phyloP scores from a whole-genome alignment of 225 moss, liverwort and hornwort species.

The Thuidium tamariscinum region DNA sequence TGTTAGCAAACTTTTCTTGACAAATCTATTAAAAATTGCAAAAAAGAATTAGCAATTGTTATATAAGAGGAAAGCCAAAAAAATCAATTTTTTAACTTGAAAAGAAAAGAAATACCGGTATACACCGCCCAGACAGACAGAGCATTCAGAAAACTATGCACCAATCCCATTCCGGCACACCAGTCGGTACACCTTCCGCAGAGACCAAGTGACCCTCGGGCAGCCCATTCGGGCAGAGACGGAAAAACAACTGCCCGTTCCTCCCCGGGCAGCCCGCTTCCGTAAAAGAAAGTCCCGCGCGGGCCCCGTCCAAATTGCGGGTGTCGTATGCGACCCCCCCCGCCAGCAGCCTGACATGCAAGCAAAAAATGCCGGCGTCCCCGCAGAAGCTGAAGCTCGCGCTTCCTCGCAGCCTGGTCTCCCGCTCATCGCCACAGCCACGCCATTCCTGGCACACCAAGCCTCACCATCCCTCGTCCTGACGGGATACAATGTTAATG shows the following conservation, averaged over 20 bases:
- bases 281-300: background rate
- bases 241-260: background rate
- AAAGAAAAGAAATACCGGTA: background rate
- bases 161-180: background rate
- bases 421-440: background rate
- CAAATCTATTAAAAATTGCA: background rate
- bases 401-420: background rate
- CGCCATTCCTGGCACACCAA: background rate
- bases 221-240: background rate
- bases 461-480: background rate
- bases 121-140: background rate
- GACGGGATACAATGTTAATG: background rate
- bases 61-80: too few relatives aligned
- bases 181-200: background rate
- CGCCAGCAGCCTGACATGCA: slow-evolving; percentile 1
- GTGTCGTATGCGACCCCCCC: background rate
- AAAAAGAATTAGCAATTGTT: background rate
- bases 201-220: background rate
- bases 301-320: slow-evolving; percentile 7
- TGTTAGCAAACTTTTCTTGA: background rate
- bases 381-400: background rate
- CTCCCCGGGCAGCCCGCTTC: background rate
- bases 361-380: background rate
- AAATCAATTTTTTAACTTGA: background rate
- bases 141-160: background rate